Evolutionary conservation across 352 stramenopile genomes (phyloP).

Genomic region (Pythium brassicae): DNA sequence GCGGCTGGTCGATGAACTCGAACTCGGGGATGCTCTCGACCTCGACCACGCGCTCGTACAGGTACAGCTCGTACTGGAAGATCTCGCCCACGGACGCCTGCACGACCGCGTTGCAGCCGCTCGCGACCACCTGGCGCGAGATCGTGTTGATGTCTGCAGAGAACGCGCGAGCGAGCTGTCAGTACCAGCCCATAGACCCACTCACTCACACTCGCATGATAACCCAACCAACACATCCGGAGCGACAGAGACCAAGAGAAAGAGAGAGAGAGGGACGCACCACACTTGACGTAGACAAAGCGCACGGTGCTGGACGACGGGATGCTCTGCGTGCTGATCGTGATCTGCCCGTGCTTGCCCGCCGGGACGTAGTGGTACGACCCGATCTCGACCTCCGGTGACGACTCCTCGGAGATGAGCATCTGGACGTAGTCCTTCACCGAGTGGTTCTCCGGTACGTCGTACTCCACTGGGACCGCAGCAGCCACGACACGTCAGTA

Average conservation of each 20-base stretch:
- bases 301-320: conserved; percentile 60
- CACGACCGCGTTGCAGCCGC: conserved; percentile 80
- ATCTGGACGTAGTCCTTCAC: conserved; percentile 86
- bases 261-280: conserved; percentile 27
- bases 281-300: conserved; percentile 84
- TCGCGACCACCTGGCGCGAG: conserved; percentile 75
- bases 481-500: neutral
- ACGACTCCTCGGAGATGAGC: conserved; percentile 70
- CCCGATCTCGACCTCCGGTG: conserved; percentile 65
- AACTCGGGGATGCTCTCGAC: conserved; percentile 85
- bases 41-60: conserved; percentile 86
- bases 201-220: too few relatives aligned
- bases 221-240: too few relatives aligned
- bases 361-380: conserved; percentile 72
- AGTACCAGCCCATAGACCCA: neutral
- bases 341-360: conserved; percentile 62
- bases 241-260: too few relatives aligned
- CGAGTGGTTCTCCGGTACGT: conserved; percentile 77
- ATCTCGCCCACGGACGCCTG: conserved; percentile 83
- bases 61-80: conserved; percentile 85
- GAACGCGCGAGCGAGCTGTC: neutral
- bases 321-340: conserved; percentile 74
- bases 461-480: conserved; percentile 58
- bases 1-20: conserved; percentile 82
- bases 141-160: conserved; percentile 81